These are phyloP conservation scores for Raddia guianensis DNA, from an alignment of 176 grass and related monocot species.

Conservation along the genomic window DNA sequence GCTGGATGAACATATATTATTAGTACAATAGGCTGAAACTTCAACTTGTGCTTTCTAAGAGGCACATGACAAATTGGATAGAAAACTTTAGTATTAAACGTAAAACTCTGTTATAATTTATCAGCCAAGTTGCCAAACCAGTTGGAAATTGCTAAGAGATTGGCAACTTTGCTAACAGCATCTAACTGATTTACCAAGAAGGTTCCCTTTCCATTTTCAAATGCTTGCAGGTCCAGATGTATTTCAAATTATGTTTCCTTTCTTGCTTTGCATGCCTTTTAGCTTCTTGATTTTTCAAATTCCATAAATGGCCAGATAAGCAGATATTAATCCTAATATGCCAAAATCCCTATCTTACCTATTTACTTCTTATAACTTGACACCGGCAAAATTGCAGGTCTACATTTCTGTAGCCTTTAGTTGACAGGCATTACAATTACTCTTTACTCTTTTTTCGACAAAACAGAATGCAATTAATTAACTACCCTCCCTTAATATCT, in stretches of 20 bases:
- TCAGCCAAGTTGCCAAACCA: not conserved
- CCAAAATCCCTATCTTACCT: constrained; percentile 23
- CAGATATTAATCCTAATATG: constrained; percentile 9
- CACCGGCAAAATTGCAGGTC: constrained; percentile 39
- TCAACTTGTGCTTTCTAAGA: not conserved
- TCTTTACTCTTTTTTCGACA: constrained; percentile 31
- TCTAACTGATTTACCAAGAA: not conserved
- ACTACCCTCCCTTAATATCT: constrained; percentile 20
- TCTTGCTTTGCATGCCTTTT: not conserved
- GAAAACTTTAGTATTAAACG: not conserved
- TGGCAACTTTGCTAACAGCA: not conserved
- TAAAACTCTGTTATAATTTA: not conserved
- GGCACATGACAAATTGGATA: not conserved
- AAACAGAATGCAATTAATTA: constrained; percentile 30
- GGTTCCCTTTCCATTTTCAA: not conserved
- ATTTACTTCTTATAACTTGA: constrained; percentile 31
- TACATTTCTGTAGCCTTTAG: constrained; percentile 19
- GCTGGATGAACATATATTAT: not conserved
- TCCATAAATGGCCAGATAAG: not conserved
- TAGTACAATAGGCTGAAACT: not conserved
- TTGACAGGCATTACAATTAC: constrained; percentile 26
- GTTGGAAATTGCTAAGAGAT: not conserved
- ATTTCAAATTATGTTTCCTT: not conserved
- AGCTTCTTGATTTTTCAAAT: not conserved
- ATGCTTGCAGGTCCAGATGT: not conserved